Base-by-base conservation (phyloP, 305 asterid species). In the Plantago rigida region DNA sequence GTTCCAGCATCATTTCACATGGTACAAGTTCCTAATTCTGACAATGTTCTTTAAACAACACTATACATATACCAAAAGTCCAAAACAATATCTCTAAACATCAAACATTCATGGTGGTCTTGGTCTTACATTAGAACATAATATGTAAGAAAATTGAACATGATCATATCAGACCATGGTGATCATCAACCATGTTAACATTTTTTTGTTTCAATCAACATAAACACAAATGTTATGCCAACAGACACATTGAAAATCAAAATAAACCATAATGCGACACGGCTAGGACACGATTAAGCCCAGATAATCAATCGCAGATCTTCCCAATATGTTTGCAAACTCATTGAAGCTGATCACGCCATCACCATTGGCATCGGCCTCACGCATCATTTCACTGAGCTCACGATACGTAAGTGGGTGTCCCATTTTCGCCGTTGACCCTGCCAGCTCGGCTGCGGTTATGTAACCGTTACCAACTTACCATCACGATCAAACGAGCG, bases 391-490 rank as follows among this genome's bases (percentile, higher is more conserved):
- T 64, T 79, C 78, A 3, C 63, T 78, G 0, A 81, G 74, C 76
- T 84, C 88, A 0, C 75, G 67, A 51, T 79, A 82, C 13, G 88
- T 74, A 41, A 82, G 65, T 13, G 86, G 80, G 57, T 76, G 84
- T 0, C 87, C 84, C 77, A 84, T 82, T 67, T 80, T 82, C 5
- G 86, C 82, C 93, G 80, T 84, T 39, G 77, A 66, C 17, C 83
- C 79, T 0, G 86, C 88, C 56, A 84, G 63, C 73, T 82, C 84
- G 9, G 81, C 84, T 29, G 73, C 56, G 4, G 86, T 81, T 13
- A 82, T 80, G 54, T 76, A 78, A 0, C 88, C 93, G 34, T 84
- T 82, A 0, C 86, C 88, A 22, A 80, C 88, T 84, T 82, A 0
- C 86, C 88, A 22, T 82, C 88, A 0, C 83, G 78, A 48, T 81